phyloP scores from a whole-genome alignment of 306 rosid species.

The Quercus bicolor region DNA sequence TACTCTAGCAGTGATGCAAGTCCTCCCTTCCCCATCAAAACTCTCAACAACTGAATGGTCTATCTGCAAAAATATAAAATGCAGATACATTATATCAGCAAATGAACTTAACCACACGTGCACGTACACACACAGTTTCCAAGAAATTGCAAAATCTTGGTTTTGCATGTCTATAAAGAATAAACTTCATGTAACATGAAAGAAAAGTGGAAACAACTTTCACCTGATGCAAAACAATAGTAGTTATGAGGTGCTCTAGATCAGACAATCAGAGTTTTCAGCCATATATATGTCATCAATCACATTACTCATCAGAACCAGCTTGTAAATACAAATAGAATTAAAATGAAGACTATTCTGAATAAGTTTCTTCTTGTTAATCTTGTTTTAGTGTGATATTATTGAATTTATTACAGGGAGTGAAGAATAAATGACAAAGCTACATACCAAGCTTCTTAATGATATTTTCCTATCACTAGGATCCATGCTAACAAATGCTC shows the following conservation, averaged over 20 bases:
- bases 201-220: too few species aligned
- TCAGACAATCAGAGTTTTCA: too few species aligned
- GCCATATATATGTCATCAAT: too few species aligned
- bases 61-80: slow-evolving; percentile 42
- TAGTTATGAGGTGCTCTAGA: too few species aligned
- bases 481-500: slow-evolving; percentile 50
- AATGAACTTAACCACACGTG: background rate
- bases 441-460: slow-evolving; percentile 61
- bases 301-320: too few species aligned
- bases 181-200: too few species aligned
- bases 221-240: too few species aligned
- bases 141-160: too few species aligned
- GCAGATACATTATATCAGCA: background rate
- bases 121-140: too few species aligned
- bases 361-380: background rate
- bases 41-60: slow-evolving; percentile 69
- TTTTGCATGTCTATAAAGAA: too few species aligned
- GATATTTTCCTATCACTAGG: slow-evolving; percentile 34
- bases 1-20: slow-evolving; percentile 59
- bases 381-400: background rate
- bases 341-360: background rate
- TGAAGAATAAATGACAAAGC: background rate
- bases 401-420: background rate
- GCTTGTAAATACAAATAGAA: too few species aligned
- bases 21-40: slow-evolving; percentile 66